phyloP scores from a whole-genome alignment of 148 eudicot genomes.

The Pouteria glomerata region DNA sequence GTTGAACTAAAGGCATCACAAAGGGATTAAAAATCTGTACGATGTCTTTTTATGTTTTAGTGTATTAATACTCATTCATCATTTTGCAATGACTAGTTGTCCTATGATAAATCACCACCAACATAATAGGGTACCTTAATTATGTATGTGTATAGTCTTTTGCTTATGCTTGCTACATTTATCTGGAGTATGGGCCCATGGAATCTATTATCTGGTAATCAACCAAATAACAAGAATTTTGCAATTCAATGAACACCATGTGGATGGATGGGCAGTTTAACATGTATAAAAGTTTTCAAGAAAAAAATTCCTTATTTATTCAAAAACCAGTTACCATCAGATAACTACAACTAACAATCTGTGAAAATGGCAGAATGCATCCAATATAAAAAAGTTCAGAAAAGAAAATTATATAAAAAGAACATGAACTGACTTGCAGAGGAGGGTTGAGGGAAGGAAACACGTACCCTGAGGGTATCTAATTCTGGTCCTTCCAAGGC shows the following conservation, averaged over 20 bases:
- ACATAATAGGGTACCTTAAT: neutral
- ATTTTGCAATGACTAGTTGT: neutral
- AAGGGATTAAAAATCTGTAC: no score
- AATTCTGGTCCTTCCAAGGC: conserved; percentile 90
- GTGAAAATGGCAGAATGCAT: neutral
- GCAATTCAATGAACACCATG: neutral
- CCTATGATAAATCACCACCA: neutral
- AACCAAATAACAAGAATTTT: neutral
- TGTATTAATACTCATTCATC: neutral
- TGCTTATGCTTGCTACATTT: neutral
- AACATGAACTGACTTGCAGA: neutral
- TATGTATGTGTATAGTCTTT: neutral
- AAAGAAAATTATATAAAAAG: neutral
- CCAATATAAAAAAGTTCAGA: neutral
- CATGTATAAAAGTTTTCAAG: neutral
- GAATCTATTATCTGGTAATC: neutral
- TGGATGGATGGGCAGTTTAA: neutral
- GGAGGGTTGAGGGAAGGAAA: neutral
- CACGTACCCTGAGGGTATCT: conserved; percentile 69
- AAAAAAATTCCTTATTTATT: neutral
- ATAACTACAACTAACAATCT: neutral
- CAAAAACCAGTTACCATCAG: neutral
- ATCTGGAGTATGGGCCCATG: neutral
- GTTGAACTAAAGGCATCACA: neutral
- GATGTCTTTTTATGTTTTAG: no score